Base-by-base conservation (phyloP, 2,329 filamentous ascomycete genomes). In the Byssochlamys sp. region DNA sequence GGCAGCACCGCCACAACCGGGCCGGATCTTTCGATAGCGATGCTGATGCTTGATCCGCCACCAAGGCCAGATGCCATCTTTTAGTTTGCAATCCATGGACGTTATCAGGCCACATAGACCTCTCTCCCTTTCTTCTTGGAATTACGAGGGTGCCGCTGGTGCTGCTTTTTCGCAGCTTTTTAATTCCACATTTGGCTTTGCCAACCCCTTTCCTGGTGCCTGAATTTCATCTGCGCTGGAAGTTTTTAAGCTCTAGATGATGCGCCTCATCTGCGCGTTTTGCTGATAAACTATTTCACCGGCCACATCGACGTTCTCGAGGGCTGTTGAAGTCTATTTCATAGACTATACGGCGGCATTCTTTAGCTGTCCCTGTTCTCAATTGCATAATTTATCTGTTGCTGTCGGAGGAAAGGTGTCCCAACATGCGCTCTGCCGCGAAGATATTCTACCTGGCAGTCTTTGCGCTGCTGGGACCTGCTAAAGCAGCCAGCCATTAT, bases 391-490 rank as follows among this genome's bases (percentile, higher is more conserved):
- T 33, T 11, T 3, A 19, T 45, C 1, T 24, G n/a, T 45, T 9
- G 31, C 5, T 6, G 14, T 45, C 19, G n/a, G 39, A 45, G 39
- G 39, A 14, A 19, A 19, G 39, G 12, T n/a, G 19, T 5, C 4
- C 29, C 52, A 62, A 54, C 12, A 84, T 84, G 82, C 79, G 76
- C 64, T 71, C 77, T 57, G 79, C 81, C 56, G 75, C 79, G 58
- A 77, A 77, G 62, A 68, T 80, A 49, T 85, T 86, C 72, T 86
- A 82, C 70, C 75, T 86, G 57, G 84, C 83, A 57, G 76, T 84
- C 61, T 85, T 86, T 67, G 76, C 81, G 63, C 76, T 86, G 65
- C 75, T 84, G 60, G 73, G 75, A 57, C 71, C 77, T 54, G 75
- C 76, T 56, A 76, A 78, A 66, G 81, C 76, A 52, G 69, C 69